Evolutionary conservation across 306 rosid species (phyloP).

Genomic region (Gynostemma pentaphyllum): DNA sequence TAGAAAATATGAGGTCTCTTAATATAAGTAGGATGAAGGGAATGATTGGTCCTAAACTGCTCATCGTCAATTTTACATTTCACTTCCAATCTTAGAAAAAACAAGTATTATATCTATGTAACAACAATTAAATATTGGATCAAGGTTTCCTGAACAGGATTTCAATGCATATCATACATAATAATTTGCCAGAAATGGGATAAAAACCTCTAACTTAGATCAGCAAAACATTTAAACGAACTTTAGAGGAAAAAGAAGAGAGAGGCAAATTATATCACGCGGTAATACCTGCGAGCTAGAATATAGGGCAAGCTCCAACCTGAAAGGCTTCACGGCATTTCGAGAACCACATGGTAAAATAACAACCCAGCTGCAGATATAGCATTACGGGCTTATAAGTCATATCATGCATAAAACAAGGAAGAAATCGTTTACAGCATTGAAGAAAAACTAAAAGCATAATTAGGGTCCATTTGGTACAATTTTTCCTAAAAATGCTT

Average conservation of each 20-base stretch:
- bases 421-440: neutral
- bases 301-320: constrained; percentile 92
- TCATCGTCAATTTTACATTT: too few relatives aligned
- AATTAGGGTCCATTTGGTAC: too few relatives aligned
- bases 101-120: too few relatives aligned
- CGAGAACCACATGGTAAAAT: constrained; percentile 74
- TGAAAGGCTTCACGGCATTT: constrained; percentile 46
- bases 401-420: neutral
- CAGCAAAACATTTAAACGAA: neutral
- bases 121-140: too few relatives aligned
- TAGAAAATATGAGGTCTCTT: neutral
- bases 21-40: neutral
- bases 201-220: neutral
- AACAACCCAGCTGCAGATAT: constrained; percentile 61
- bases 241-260: neutral
- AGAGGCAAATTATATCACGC: neutral
- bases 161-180: neutral
- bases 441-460: neutral
- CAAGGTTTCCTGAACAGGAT: neutral
- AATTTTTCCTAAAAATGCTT: too few relatives aligned
- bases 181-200: neutral
- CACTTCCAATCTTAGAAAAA: neutral
- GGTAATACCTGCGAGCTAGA: constrained; percentile 68
- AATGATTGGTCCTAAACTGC: too few relatives aligned
- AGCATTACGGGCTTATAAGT: neutral